Evolutionary conservation across 208 protist species (phyloP).

Genomic region (Leishmania martiniquensis): DNA sequence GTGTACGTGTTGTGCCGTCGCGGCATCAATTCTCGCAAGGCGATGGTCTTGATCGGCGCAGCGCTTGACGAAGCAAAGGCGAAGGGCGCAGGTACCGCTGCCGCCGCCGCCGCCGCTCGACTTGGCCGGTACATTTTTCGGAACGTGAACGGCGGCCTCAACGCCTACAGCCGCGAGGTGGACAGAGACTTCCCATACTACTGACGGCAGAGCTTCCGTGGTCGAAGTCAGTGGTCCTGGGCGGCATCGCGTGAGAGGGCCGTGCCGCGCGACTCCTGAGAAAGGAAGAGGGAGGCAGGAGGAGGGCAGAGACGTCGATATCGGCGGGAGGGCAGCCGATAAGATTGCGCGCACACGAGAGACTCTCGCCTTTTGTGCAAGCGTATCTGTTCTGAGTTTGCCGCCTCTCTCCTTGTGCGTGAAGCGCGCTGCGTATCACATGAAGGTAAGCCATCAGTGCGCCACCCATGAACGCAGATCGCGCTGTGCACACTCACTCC

Average conservation of each 20-base stretch:
- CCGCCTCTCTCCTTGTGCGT: background rate
- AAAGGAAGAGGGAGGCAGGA: background rate
- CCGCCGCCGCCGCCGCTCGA: background rate
- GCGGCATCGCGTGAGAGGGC: no score
- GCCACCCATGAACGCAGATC: background rate
- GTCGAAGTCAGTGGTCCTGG: background rate
- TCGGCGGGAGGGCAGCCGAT: background rate
- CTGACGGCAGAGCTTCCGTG: constrained; percentile 18
- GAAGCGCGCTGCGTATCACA: background rate
- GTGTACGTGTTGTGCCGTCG: constrained; percentile 85
- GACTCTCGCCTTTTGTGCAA: constrained; percentile 11
- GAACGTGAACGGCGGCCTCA: constrained; percentile 88
- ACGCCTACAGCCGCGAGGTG: constrained; percentile 62
- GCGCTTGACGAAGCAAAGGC: constrained; percentile 6
- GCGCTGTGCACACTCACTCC: background rate
- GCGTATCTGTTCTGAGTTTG: background rate
- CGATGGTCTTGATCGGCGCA: constrained; percentile 47
- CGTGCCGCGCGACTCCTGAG: no score
- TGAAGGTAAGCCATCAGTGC: background rate
- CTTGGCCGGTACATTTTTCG: constrained; percentile 24
- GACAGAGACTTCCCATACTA: constrained; percentile 80
- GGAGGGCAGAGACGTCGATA: background rate
- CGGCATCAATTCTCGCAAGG: constrained; percentile 67
- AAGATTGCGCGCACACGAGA: background rate
- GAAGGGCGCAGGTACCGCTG: background rate